Percentiles rank a stretch among this genome's conserved stretches.
These are phyloP conservation scores for Verticillium longisporum DNA, from an alignment of 2,329 filamentous ascomycete genomes.

Conservation along the genomic window DNA sequence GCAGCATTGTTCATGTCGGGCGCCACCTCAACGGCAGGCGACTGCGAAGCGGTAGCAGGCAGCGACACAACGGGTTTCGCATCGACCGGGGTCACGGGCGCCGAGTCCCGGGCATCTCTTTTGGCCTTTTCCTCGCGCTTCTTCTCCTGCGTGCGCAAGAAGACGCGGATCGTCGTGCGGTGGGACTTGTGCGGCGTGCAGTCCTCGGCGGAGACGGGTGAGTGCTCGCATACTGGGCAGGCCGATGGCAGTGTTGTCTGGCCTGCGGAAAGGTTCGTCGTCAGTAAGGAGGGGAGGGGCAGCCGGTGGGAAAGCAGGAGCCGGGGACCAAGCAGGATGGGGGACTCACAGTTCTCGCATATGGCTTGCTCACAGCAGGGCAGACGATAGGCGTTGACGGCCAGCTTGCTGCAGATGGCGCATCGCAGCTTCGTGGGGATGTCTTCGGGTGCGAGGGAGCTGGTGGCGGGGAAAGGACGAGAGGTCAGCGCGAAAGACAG, in stretches of 20 bases:
- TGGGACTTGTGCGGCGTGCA: conserved; percentile 86
- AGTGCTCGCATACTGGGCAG: conserved; percentile 91
- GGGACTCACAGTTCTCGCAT: conserved; percentile 73
- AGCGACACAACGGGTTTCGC: conserved; percentile 25
- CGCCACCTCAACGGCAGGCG: conserved; percentile 10
- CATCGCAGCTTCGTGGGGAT: conserved; percentile 96
- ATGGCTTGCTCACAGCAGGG: conserved; percentile 95
- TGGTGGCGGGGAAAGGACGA: conserved; percentile 24
- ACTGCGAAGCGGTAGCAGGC: conserved; percentile 16
- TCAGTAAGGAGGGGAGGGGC: background rate
- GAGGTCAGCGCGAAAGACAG: conserved; percentile 7
- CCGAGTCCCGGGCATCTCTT: conserved; percentile 36
- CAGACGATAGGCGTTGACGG: conserved; percentile 82
- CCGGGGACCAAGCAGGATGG: background rate
- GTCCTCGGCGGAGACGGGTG: conserved; percentile 75
- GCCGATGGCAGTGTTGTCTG: conserved; percentile 69
- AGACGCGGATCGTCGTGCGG: conserved; percentile 88
- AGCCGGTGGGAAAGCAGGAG: too few relatives aligned
- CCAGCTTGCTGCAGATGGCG: conserved; percentile 85
- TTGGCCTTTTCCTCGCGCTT: conserved; percentile 64
- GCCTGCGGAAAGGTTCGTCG: conserved; percentile 42
- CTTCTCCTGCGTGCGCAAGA: conserved; percentile 85
- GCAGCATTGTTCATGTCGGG: background rate
- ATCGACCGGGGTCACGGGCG: conserved; percentile 34
- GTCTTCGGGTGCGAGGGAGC: conserved; percentile 71